Evolutionary conservation across 2,329 filamentous ascomycete species (phyloP).

Genomic region (Venturia nashicola): DNA sequence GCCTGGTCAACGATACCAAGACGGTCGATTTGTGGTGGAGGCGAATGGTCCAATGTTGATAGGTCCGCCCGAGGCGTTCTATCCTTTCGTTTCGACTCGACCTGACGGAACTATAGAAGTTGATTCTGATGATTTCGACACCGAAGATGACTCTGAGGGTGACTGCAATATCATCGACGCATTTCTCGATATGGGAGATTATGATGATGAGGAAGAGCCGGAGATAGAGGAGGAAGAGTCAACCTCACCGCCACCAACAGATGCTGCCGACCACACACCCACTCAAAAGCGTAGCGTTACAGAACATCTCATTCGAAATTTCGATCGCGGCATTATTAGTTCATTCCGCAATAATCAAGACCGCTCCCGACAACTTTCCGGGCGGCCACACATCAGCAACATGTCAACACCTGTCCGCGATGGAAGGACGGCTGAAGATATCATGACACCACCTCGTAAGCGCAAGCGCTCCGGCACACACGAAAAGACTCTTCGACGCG

Average conservation of each 20-base stretch:
- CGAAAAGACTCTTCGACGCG: background rate
- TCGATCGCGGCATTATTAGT: slow-evolving; percentile 11
- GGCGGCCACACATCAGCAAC: background rate
- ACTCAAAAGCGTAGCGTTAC: background rate
- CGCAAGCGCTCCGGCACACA: slow-evolving; percentile 6
- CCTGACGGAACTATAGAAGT: slow-evolving; percentile 47
- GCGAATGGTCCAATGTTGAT: slow-evolving; percentile 47
- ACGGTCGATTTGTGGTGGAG: slow-evolving; percentile 9
- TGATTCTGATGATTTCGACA: slow-evolving; percentile 42
- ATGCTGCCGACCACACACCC: slow-evolving; percentile 17
- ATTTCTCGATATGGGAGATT: slow-evolving; percentile 24
- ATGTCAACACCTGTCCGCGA: slow-evolving; percentile 2
- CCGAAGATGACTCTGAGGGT: slow-evolving; percentile 38
- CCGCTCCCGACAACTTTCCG: slow-evolving; percentile 7
- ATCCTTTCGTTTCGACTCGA: slow-evolving; percentile 46
- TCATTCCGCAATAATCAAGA: slow-evolving; percentile 11
- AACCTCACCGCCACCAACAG: slow-evolving; percentile 19
- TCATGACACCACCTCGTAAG: slow-evolving; percentile 10
- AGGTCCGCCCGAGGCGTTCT: slow-evolving; percentile 65
- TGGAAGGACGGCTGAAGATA: slow-evolving; percentile 7
- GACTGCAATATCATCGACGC: slow-evolving; percentile 42
- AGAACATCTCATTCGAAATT: slow-evolving; percentile 22
- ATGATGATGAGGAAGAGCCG: slow-evolving; percentile 23
- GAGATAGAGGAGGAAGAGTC: slow-evolving; percentile 23
- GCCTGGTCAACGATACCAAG: slow-evolving; percentile 30